These are phyloP conservation scores for Botryotinia calthae DNA, from an alignment of 2,329 filamentous ascomycete species.

Conservation along the genomic window DNA sequence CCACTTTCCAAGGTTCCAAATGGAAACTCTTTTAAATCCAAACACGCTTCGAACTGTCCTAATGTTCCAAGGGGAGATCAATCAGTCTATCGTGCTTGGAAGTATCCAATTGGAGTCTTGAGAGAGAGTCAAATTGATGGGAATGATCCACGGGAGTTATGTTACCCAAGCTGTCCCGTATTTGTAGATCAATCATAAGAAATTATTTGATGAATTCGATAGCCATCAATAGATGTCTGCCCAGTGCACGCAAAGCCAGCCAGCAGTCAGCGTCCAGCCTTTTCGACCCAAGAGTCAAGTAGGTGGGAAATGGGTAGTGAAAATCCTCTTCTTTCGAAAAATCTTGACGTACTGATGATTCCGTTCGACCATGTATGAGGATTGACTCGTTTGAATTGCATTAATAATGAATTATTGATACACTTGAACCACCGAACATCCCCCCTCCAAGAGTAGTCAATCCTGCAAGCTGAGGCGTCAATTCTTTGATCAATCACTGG, in stretches of 20 bases:
- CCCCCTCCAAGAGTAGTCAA: background rate
- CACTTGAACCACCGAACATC: slow-evolving; percentile 7
- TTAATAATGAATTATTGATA: slow-evolving; percentile 3
- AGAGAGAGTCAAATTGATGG: background rate
- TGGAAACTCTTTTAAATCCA: background rate
- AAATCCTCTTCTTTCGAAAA: background rate
- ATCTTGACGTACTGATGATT: background rate
- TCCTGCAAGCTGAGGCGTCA: slow-evolving; percentile 1
- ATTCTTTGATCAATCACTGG: slow-evolving; percentile 10
- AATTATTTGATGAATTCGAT: slow-evolving; percentile 7
- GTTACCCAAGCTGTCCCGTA: slow-evolving; percentile 3
- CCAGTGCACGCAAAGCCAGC: background rate
- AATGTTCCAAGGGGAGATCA: slow-evolving; percentile 17
- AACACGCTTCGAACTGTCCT: slow-evolving; percentile 5
- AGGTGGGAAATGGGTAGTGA: background rate
- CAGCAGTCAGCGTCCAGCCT: background rate
- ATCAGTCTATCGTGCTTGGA: slow-evolving; percentile 9
- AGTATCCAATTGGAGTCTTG: background rate
- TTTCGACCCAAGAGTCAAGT: background rate
- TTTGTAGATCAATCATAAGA: slow-evolving; percentile 13
- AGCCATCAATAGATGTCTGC: slow-evolving; percentile 8
- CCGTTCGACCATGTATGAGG: slow-evolving; percentile 4
- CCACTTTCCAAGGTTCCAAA: slow-evolving; percentile 9
- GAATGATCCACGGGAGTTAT: background rate
- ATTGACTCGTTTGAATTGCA: slow-evolving; percentile 15